Evolutionary conservation across 129 eudicot species (phyloP).

Genomic region (Arctium lappa): DNA sequence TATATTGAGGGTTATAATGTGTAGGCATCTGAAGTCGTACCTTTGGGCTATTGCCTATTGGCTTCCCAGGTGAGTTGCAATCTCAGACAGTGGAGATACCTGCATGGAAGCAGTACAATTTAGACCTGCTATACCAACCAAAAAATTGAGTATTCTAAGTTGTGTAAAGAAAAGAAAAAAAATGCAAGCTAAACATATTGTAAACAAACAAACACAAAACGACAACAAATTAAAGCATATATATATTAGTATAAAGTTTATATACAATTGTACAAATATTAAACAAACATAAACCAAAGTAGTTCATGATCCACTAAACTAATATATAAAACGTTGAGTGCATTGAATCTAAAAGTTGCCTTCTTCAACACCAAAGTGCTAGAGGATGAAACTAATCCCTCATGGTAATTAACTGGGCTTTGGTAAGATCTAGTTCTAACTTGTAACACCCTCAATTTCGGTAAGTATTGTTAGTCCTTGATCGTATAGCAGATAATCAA

Average conservation of each 20-base stretch:
- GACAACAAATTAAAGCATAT: background rate
- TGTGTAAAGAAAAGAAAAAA: background rate
- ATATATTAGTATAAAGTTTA: background rate
- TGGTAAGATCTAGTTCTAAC: no score
- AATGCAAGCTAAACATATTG: background rate
- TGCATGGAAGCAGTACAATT: constrained; percentile 19
- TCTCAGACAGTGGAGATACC: constrained; percentile 62
- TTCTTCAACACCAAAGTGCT: background rate
- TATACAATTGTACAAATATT: background rate
- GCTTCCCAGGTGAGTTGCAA: constrained; percentile 47
- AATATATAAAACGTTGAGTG: background rate
- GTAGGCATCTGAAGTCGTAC: constrained; percentile 26
- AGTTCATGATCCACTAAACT: background rate
- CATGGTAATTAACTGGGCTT: no score
- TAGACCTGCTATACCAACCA: background rate
- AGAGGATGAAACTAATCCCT: no score
- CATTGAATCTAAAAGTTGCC: background rate
- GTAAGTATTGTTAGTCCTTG: no score
- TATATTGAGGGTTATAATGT: constrained; percentile 2
- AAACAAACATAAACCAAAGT: background rate
- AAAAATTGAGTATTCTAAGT: constrained; percentile 14
- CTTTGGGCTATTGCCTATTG: constrained; percentile 34
- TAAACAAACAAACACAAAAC: background rate
- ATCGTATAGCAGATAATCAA: no score
- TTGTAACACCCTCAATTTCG: no score